A percentile compares a stretch with the other conserved stretches of the same genome.
Evolutionary conservation across 192 early-diverging fungal species (phyloP).

Genomic region (Fimicolochytrium jonesii): DNA sequence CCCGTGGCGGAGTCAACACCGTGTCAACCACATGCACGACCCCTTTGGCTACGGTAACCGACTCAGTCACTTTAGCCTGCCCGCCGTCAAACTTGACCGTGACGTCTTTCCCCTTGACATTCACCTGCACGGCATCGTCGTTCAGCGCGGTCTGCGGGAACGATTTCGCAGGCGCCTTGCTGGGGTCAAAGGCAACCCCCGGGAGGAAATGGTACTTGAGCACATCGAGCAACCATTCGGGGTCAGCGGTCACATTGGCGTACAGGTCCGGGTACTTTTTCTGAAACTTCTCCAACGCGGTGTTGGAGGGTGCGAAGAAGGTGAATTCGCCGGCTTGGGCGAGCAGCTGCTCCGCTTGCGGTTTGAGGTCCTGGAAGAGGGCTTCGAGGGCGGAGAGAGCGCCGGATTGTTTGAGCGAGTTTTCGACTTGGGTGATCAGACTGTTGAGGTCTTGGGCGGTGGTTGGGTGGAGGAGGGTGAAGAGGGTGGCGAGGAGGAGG

Average conservation of each 20-base stretch:
- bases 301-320: conserved; percentile 8
- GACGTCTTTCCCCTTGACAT: not conserved
- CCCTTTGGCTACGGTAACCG: conserved; percentile 34
- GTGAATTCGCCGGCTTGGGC: no score
- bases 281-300: not conserved
- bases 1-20: conserved; percentile 34
- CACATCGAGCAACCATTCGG: not conserved
- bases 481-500: no score
- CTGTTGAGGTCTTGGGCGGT: no score
- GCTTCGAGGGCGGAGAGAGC: not conserved
- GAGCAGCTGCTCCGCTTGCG: no score
- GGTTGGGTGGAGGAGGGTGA: no score
- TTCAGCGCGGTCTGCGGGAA: not conserved
- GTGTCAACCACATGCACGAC: conserved; percentile 45
- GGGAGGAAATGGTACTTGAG: conserved; percentile 14
- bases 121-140: not conserved
- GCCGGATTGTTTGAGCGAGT: no score
- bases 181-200: not conserved
- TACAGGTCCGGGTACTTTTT: not conserved
- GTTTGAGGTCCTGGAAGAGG: not conserved
- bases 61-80: conserved; percentile 12
- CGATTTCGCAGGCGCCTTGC: not conserved
- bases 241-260: not conserved
- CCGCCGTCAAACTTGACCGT: not conserved
- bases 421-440: no score